Evolutionary conservation across 176 grass and related monocot species (phyloP).

Genomic region (Cenchrus americanus): DNA sequence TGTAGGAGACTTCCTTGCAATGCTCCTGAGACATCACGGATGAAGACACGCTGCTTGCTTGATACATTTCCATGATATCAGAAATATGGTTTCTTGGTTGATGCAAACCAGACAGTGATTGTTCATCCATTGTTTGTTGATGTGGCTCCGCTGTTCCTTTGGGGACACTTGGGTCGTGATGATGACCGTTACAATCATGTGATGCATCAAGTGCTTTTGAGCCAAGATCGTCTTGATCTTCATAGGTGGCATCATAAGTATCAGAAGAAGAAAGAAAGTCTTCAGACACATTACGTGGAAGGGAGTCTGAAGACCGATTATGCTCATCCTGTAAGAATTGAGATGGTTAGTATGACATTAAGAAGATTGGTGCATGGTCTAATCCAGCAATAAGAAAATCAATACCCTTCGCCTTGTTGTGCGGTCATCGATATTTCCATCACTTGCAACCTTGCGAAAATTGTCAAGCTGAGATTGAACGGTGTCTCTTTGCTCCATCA

Average conservation of each 20-base stretch:
- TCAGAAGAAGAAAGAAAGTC: constrained; percentile 68
- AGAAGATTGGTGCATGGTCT: neutral
- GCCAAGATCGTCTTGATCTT: constrained; percentile 34
- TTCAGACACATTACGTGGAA: constrained; percentile 55
- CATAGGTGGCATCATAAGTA: constrained; percentile 51
- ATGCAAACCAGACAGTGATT: neutral
- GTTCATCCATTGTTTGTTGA: constrained; percentile 27
- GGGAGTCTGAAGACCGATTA: constrained; percentile 59
- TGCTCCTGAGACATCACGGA: constrained; percentile 53
- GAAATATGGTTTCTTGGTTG: constrained; percentile 42
- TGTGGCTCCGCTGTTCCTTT: neutral
- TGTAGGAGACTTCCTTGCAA: constrained; percentile 85
- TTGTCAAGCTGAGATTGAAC: constrained; percentile 82
- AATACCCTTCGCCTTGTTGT: constrained; percentile 67
- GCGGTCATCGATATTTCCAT: constrained; percentile 39
- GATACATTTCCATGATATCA: constrained; percentile 36
- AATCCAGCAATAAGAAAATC: neutral
- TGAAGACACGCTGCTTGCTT: constrained; percentile 19
- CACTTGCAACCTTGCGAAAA: constrained; percentile 58
- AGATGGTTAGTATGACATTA: constrained; percentile 13
- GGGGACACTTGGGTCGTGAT: neutral
- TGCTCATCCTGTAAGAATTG: constrained; percentile 49
- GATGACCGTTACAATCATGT: neutral
- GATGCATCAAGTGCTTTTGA: neutral
- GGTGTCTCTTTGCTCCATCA: constrained; percentile 73